These are phyloP conservation scores for Verbena officinalis DNA, from an alignment of 257 asterid species.

Conservation along the genomic window DNA sequence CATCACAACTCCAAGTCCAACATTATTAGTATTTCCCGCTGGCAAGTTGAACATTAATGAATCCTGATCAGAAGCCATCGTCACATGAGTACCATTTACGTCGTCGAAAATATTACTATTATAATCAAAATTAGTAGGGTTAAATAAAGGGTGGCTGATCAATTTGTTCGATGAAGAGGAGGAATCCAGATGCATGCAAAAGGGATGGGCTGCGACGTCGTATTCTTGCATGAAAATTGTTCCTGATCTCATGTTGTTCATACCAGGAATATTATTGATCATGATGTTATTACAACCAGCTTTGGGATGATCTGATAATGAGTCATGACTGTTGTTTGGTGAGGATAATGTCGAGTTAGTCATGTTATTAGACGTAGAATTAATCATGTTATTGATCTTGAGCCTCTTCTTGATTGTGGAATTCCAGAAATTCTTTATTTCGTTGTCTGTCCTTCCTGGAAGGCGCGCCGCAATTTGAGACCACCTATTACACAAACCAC, in stretches of 20 bases:
- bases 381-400: constrained; percentile 55
- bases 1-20: constrained; percentile 32
- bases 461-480: constrained; percentile 93
- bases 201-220: constrained; percentile 33
- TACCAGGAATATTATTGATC: neutral
- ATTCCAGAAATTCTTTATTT: constrained; percentile 93
- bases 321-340: too few relatives aligned
- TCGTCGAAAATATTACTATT: constrained; percentile 31
- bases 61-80: too few relatives aligned
- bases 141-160: constrained; percentile 53
- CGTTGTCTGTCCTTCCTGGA: constrained; percentile 97
- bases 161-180: constrained; percentile 62
- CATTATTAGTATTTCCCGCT: too few relatives aligned
- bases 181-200: constrained; percentile 62
- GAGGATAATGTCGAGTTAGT: too few relatives aligned
- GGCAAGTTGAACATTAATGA: constrained; percentile 38
- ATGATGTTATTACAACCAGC: constrained; percentile 17
- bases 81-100: neutral
- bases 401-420: constrained; percentile 81
- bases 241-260: constrained; percentile 28
- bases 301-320: too few relatives aligned
- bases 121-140: constrained; percentile 25
- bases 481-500: constrained; percentile 55
- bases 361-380: neutral
- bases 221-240: constrained; percentile 69